Evolutionary conservation across 306 rosid species (phyloP), one percentile per base, ranked within the genome.

Genomic region (Vigna angularis): DNA sequence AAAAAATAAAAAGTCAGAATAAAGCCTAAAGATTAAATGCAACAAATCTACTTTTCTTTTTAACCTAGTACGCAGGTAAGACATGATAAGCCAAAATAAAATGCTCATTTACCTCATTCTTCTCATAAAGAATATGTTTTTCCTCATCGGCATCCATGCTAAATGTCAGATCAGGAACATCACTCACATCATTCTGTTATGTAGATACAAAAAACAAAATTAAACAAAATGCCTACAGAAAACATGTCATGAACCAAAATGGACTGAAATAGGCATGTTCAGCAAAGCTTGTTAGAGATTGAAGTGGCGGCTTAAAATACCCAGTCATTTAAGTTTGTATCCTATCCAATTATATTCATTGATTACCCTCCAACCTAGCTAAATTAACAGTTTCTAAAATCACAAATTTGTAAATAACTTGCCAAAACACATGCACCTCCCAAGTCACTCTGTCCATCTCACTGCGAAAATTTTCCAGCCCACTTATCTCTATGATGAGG

Each of bases 81-180:
- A 72, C 55, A 59, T 20, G 36, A 30, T 30, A 73, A 57, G 68
- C 66, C 28, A 79, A 66, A 79, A 57, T 20, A 59, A 64, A 59
- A 65, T 22, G 69, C 62, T 52, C 57, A 47, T 62, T 74, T 63
- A 93, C 99, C 96, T 93, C 94, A 79, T 87, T 93, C 84, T 91
- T 93, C 87, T 89, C 99, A 73, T 96, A 96, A 70, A 96, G 97
- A 66, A 93, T 96, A 84, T 84, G 99, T 58, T 96, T 91, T 86
- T 96, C 99, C 79, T 96, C 99, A 70, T 96, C 99, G 10, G 99
- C 96, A 50, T 96, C 99, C 97, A 91, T 93, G 94, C 98, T 91
- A 91, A 96, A 96, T 26, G 99, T 93, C 82, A 93, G 90, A 90
- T 96, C 99, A 80, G 84, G 98, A 85, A 91, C 68, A 76, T 93